These are phyloP conservation scores for Stylosanthes scabra DNA, from an alignment of 331 rosid genomes.

Conservation along the genomic window DNA sequence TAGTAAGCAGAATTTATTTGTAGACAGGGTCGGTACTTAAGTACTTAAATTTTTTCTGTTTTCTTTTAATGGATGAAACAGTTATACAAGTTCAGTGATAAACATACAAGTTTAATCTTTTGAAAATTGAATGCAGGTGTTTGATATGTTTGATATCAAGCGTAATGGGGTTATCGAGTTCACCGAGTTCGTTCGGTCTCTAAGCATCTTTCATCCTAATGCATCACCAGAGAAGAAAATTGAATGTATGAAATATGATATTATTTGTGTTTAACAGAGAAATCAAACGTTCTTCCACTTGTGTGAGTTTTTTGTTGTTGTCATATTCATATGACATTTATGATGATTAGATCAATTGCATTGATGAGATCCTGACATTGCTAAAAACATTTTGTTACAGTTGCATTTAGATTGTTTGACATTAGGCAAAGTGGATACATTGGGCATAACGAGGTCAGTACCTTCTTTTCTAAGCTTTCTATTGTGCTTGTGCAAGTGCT, in stretches of 20 bases:
- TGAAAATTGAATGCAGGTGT: conserved; percentile 56
- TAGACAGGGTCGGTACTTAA: conserved; percentile 61
- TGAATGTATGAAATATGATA: conserved; percentile 62
- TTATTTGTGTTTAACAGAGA: conserved; percentile 6
- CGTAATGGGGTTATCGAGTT: conserved; percentile 68
- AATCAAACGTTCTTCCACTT: conserved; percentile 8
- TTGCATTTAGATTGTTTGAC: conserved; percentile 75
- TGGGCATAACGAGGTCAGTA: conserved; percentile 55
- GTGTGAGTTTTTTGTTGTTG: conserved; percentile 6
- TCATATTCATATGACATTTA: conserved; percentile 3
- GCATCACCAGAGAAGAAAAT: conserved; percentile 66
- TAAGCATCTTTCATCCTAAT: conserved; percentile 76
- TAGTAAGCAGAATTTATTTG: conserved; percentile 61
- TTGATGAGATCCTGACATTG: conserved; percentile 7
- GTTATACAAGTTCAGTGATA: not conserved
- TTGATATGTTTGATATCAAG: conserved; percentile 79
- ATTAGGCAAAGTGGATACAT: conserved; percentile 68
- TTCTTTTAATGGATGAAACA: not conserved
- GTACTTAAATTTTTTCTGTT: not conserved
- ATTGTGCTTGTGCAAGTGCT: not conserved
- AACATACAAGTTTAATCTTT: conserved; percentile 5
- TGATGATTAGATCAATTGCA: not conserved
- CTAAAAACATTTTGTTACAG: conserved; percentile 44
- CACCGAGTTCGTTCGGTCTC: conserved; percentile 72
- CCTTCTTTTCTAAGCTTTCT: conserved; percentile 28